phyloP scores from a whole-genome alignment of 2,329 filamentous ascomycete species.

The Pseudogymnoascus sp. region DNA sequence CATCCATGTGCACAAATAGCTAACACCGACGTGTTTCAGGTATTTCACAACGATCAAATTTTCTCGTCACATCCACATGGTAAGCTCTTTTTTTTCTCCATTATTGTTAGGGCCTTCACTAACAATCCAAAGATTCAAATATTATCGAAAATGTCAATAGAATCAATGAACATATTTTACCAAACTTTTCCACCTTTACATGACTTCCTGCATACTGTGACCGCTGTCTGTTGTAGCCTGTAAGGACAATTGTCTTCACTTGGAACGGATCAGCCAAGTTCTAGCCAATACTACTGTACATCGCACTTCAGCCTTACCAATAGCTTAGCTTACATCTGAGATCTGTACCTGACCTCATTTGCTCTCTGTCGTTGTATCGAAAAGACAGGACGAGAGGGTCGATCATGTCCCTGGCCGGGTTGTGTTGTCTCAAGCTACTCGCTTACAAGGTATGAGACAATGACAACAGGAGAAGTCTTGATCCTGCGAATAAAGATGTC shows the following conservation, averaged over 20 bases:
- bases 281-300: background rate
- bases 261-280: background rate
- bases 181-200: background rate
- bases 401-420: background rate
- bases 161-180: background rate
- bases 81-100: conserved; percentile 12
- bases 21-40: conserved; percentile 21
- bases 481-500: background rate
- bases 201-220: background rate
- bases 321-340: background rate
- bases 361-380: background rate
- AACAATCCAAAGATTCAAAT: background rate
- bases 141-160: background rate
- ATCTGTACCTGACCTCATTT: background rate
- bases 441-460: background rate
- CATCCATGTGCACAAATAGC: conserved; percentile 13
- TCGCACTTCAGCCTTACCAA: background rate
- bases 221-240: background rate
- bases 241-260: background rate
- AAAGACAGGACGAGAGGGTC: background rate
- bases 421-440: background rate
- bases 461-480: background rate
- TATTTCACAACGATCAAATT: conserved; percentile 10
- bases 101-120: background rate
- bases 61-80: conserved; percentile 9